A percentile compares a stretch with the other conserved stretches of the same genome.
phyloP scores from a whole-genome alignment of 805 yeast species.

The Monosporozyma siamensis region DNA sequence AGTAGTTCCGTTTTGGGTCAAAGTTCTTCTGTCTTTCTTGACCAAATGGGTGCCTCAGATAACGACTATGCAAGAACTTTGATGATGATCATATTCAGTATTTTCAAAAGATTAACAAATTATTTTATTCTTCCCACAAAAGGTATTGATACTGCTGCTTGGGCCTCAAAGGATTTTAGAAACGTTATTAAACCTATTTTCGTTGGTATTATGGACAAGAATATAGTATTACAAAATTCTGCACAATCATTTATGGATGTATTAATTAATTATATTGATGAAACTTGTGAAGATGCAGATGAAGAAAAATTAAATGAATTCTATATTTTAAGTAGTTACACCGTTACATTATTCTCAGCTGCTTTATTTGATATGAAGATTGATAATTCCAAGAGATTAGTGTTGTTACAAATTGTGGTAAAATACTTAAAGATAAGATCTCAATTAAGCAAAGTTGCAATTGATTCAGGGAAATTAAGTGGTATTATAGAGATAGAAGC shows the following conservation, averaged over 20 bases:
- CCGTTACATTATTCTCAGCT: conserved; percentile 31
- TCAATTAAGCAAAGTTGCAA: conserved; percentile 20
- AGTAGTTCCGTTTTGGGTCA: not conserved
- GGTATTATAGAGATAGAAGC: conserved; percentile 17
- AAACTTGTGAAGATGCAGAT: conserved; percentile 16
- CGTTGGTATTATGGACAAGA: conserved; percentile 30
- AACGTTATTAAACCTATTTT: conserved; percentile 28
- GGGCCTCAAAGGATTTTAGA: conserved; percentile 9
- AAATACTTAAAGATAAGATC: conserved; percentile 31
- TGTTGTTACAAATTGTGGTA: conserved; percentile 30
- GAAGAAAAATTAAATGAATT: conserved; percentile 6
- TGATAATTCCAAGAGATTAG: conserved; percentile 25
- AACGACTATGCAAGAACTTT: conserved; percentile 17
- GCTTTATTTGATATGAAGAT: conserved; percentile 22
- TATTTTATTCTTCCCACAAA: conserved; percentile 11
- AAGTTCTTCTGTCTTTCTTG: not conserved
- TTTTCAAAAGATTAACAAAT: conserved; percentile 15
- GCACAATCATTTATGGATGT: conserved; percentile 30
- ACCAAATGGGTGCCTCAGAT: not conserved
- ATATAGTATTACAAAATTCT: conserved; percentile 27
- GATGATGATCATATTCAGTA: conserved; percentile 15
- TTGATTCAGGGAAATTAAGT: conserved; percentile 16
- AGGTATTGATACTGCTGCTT: conserved; percentile 3
- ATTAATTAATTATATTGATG: conserved; percentile 8
- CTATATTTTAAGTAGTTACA: conserved; percentile 22